Conservation (phyloP, 345 rosid species). For the Lumnitzera racemosa region DNA sequence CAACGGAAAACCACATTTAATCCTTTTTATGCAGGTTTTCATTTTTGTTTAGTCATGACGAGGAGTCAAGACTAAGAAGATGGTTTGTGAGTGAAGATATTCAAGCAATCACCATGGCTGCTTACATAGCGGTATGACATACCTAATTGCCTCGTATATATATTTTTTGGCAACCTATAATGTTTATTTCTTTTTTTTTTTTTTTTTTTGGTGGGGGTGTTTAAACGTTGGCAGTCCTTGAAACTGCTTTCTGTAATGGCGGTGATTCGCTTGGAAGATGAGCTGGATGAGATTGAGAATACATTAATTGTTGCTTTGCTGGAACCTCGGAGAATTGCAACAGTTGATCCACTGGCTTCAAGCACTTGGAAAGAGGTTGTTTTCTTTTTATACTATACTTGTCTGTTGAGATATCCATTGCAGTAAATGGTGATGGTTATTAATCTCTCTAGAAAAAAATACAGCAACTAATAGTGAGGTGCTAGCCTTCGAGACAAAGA, state of each 20-base stretch:
- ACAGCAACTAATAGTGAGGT: too few relatives aligned
- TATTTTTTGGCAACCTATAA: background rate
- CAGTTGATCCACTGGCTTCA: slow-evolving; percentile 76
- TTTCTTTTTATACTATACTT: too few relatives aligned
- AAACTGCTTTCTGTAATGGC: slow-evolving; percentile 86
- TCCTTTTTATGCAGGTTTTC: slow-evolving; percentile 57
- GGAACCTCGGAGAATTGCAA: slow-evolving; percentile 44
- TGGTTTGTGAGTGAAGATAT: slow-evolving; percentile 99
- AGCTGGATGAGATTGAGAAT: slow-evolving; percentile 61
- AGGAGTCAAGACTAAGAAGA: slow-evolving; percentile 95
- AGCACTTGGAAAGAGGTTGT: slow-evolving; percentile 90
- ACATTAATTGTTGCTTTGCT: slow-evolving; percentile 49
- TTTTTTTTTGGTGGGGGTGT: background rate
- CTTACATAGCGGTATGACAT: slow-evolving; percentile 72
- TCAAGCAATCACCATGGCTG: slow-evolving; percentile 81
- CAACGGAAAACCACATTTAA: too few relatives aligned
- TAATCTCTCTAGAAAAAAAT: too few relatives aligned
- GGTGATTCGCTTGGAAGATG: slow-evolving; percentile 70
- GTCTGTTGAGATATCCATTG: too few relatives aligned
- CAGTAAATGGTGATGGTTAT: too few relatives aligned
- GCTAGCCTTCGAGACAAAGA: too few relatives aligned
- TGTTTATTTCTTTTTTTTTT: background rate
- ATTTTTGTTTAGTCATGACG: slow-evolving; percentile 77
- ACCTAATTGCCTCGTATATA: slow-evolving; percentile 1
- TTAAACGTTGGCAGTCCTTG: slow-evolving; percentile 46